Conservation (phyloP, 352 stramenopile genomes). For the Blastocystis sp. region DNA sequence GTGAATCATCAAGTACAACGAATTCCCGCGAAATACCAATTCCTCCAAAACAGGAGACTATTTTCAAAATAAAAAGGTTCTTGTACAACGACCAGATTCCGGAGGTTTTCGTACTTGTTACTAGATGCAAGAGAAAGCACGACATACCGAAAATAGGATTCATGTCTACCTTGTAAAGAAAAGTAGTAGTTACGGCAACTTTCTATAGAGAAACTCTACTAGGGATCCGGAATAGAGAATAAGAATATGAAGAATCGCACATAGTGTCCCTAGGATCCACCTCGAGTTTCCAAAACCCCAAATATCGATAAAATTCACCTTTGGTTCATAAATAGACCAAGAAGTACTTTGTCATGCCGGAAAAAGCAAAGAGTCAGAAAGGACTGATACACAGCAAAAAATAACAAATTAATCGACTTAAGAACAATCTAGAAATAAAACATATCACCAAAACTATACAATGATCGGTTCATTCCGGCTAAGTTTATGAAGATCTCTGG, state of each 20-base stretch:
- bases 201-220: not conserved
- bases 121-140: not conserved
- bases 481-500: not conserved
- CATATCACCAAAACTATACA: not conserved
- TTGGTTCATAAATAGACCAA: not conserved
- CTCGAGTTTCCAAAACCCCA: not conserved
- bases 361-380: not conserved
- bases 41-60: slow-evolving; percentile 19
- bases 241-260: not conserved
- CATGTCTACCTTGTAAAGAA: not conserved
- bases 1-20: not conserved
- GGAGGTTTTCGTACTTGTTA: not conserved
- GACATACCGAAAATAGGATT: not conserved
- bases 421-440: not conserved
- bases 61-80: not conserved
- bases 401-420: not conserved
- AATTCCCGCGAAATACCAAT: not conserved
- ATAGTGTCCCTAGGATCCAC: not conserved
- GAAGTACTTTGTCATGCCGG: not conserved
- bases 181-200: not conserved
- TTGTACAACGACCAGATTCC: slow-evolving; percentile 33
- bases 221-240: slow-evolving; percentile 15
- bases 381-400: not conserved
- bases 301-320: not conserved
- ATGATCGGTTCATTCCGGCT: not conserved